A percentile compares a stretch with the other conserved stretches of the same genome.
These are phyloP conservation scores for Eucalyptus sp. DNA, from an alignment of 345 rosid genomes.

Conservation along the genomic window DNA sequence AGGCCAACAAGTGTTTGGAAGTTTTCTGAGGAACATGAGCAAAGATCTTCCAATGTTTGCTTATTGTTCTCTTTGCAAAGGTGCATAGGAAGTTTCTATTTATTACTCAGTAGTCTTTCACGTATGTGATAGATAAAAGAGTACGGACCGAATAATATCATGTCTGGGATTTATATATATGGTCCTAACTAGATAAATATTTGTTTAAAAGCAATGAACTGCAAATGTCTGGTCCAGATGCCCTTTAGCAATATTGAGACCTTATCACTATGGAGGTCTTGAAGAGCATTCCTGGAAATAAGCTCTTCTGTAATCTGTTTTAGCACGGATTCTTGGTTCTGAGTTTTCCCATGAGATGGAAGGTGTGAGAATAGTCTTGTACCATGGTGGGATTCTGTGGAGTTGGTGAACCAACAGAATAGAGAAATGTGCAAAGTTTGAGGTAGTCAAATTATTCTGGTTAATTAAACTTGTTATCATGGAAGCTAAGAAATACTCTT, in stretches of 20 bases:
- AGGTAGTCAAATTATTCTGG: neutral
- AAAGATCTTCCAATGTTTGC: neutral
- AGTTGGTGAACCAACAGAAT: neutral
- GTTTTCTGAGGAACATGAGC: neutral
- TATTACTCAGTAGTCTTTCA: neutral
- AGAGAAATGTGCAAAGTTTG: neutral
- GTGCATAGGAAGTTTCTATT: neutral
- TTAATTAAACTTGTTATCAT: neutral
- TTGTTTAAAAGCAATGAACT: neutral
- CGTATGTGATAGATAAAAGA: neutral
- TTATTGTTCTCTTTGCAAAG: neutral
- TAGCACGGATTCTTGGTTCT: neutral
- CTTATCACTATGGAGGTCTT: neutral
- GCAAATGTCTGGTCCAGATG: neutral
- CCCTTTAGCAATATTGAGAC: neutral
- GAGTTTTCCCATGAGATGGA: neutral
- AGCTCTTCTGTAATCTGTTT: neutral
- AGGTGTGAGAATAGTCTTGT: neutral
- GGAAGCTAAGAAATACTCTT: neutral
- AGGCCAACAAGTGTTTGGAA: neutral
- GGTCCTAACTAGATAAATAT: neutral
- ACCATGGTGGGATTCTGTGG: neutral
- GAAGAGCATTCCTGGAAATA: neutral
- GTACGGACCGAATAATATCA: accelerated
- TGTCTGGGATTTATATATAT: neutral